Conservation (phyloP, 371 early-diverging fungal genomes). For the Nematocida homosporus region DNA sequence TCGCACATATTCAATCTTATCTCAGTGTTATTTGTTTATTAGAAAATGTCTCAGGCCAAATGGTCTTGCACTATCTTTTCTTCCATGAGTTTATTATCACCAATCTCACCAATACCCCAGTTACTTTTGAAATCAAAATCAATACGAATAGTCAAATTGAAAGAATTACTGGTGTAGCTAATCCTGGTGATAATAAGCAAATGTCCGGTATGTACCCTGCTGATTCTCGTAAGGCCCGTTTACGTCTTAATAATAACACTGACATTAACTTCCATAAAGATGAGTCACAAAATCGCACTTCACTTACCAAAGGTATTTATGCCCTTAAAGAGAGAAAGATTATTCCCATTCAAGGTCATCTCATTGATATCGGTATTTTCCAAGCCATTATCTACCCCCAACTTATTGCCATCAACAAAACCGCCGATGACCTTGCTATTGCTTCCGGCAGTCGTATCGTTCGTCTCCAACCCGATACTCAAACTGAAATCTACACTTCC, state of each 20-base stretch:
- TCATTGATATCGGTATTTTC: slow-evolving; percentile 27
- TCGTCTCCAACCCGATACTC: background rate
- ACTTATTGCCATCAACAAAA: slow-evolving; percentile 43
- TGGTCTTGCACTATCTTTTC: slow-evolving; percentile 40
- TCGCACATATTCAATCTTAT: background rate
- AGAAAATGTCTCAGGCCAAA: background rate
- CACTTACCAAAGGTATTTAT: slow-evolving; percentile 17
- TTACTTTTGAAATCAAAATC: slow-evolving; percentile 47
- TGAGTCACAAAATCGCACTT: slow-evolving; percentile 9
- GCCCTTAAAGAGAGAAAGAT: slow-evolving; percentile 21
- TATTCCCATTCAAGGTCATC: slow-evolving; percentile 15
- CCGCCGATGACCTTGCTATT: slow-evolving; percentile 16
- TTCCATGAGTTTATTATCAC: slow-evolving; percentile 35
- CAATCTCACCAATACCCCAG: background rate
- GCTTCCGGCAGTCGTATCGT: slow-evolving; percentile 5
- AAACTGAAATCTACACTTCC: slow-evolving; percentile 1
- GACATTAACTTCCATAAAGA: slow-evolving; percentile 1
- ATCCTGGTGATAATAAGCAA: slow-evolving; percentile 37
- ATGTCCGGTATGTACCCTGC: slow-evolving; percentile 17
- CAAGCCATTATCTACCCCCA: slow-evolving; percentile 34
- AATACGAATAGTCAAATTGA: slow-evolving; percentile 21
- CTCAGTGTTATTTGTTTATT: slow-evolving; percentile 11
- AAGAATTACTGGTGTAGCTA: slow-evolving; percentile 19
- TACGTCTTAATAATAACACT: slow-evolving; percentile 4
- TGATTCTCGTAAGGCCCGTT: slow-evolving; percentile 8